Conservation (phyloP, 2,329 filamentous ascomycete genomes). For the Blastomyces gilchristii region DNA sequence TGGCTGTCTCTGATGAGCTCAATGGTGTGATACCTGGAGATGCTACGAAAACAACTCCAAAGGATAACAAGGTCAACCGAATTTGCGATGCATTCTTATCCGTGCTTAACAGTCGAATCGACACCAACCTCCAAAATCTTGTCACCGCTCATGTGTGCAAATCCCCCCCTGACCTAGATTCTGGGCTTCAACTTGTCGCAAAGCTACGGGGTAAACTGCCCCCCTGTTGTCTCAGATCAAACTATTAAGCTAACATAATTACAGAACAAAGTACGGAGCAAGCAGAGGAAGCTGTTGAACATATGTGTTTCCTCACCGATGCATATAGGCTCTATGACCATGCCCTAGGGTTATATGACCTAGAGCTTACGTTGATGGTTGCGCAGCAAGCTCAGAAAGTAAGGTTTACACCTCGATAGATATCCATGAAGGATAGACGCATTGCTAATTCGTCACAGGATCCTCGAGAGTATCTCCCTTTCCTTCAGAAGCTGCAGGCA, state of each 20-base stretch:
- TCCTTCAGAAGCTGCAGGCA: conserved; percentile 76
- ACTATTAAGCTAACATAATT: conserved; percentile 15
- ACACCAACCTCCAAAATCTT: conserved; percentile 70
- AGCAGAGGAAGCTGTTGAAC: conserved; percentile 82
- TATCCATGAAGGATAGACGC: neutral
- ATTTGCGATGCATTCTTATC: conserved; percentile 78
- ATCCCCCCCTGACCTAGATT: conserved; percentile 74
- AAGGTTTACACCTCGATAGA: conserved; percentile 11
- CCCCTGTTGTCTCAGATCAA: neutral
- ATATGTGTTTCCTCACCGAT: conserved; percentile 95
- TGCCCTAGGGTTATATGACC: conserved; percentile 79
- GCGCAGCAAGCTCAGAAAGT: conserved; percentile 88
- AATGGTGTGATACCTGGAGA: conserved; percentile 4
- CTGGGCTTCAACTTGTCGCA: conserved; percentile 70
- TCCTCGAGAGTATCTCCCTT: conserved; percentile 88
- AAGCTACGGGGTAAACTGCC: conserved; percentile 45
- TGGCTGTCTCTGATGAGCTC: conserved; percentile 15
- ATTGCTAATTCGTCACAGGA: conserved; percentile 40
- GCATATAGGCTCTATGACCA: conserved; percentile 86
- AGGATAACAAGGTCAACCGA: conserved; percentile 61
- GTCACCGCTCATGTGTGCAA: conserved; percentile 95
- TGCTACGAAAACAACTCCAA: neutral
- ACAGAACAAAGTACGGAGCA: conserved; percentile 54
- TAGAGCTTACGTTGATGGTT: conserved; percentile 79
- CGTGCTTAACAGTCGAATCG: conserved; percentile 51